Percentiles rank a stretch among this genome's conserved stretches.
These are phyloP conservation scores for Beauveria bassiana DNA, from an alignment of 2,329 filamentous ascomycete genomes.

Conservation along the genomic window DNA sequence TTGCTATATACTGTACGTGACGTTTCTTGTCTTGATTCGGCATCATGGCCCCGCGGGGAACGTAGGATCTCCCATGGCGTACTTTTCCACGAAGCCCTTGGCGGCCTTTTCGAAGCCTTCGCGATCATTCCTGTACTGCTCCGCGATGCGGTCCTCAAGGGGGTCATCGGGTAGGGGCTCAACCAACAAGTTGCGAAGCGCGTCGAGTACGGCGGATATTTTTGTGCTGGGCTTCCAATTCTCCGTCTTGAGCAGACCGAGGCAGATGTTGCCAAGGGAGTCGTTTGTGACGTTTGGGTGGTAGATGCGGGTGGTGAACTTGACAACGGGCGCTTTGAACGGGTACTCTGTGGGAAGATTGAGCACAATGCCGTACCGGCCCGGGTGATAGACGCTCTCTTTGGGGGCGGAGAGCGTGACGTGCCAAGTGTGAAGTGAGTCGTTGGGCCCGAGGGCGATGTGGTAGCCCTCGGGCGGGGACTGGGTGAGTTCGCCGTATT, in stretches of 20 bases:
- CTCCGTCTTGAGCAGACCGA: slow-evolving; percentile 73
- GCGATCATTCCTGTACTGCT: slow-evolving; percentile 67
- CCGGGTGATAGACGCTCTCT: slow-evolving; percentile 48
- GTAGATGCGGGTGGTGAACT: slow-evolving; percentile 85
- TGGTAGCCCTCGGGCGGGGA: slow-evolving; percentile 39
- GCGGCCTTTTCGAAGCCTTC: slow-evolving; percentile 67
- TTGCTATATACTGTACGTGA: neutral
- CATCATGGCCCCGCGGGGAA: slow-evolving; percentile 23
- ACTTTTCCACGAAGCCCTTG: slow-evolving; percentile 63
- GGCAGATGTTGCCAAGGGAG: slow-evolving; percentile 74
- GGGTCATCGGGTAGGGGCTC: slow-evolving; percentile 87
- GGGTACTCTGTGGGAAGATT: slow-evolving; percentile 74
- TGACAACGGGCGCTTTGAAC: slow-evolving; percentile 76
- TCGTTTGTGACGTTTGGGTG: slow-evolving; percentile 94
- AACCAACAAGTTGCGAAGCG: slow-evolving; percentile 63
- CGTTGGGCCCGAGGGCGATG: slow-evolving; percentile 37
- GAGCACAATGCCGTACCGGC: slow-evolving; percentile 66
- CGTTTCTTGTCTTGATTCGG: neutral
- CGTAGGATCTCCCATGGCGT: slow-evolving; percentile 46
- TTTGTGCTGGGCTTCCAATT: slow-evolving; percentile 88
- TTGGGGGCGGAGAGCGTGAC: slow-evolving; percentile 39
- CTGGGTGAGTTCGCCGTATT: slow-evolving; percentile 43
- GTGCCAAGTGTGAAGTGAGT: slow-evolving; percentile 46
- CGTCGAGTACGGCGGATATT: slow-evolving; percentile 67
- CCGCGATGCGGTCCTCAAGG: slow-evolving; percentile 77